These are phyloP conservation scores for Cocos nucifera DNA, from an alignment of 176 grass and related monocot species.

Conservation along the genomic window DNA sequence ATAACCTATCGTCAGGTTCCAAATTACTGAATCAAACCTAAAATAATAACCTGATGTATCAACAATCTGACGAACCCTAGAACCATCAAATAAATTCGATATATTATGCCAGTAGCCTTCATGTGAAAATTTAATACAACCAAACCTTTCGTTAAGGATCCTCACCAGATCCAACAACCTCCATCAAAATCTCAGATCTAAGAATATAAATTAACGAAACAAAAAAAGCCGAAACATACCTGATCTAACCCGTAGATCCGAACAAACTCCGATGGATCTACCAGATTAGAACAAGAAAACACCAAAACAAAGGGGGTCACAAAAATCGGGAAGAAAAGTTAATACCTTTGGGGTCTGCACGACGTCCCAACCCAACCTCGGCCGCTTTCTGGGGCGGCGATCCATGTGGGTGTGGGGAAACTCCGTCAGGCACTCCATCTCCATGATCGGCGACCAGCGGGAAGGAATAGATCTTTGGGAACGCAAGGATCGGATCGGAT, in stretches of 20 bases:
- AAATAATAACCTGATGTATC: too few species aligned
- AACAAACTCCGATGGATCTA: background rate
- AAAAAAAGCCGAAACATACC: background rate
- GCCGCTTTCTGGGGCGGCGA: slow-evolving; percentile 81
- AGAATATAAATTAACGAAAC: background rate
- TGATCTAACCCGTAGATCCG: background rate
- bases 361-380: slow-evolving; percentile 81
- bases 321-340: background rate
- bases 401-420: slow-evolving; percentile 64
- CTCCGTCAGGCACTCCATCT: slow-evolving; percentile 78
- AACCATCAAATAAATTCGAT: too few species aligned
- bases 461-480: too few species aligned
- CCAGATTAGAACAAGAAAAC: background rate
- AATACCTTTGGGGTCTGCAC: slow-evolving; percentile 15
- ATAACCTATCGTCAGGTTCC: too few species aligned
- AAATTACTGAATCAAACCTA: too few species aligned
- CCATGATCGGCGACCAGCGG: background rate
- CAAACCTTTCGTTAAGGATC: too few species aligned
- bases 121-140: too few species aligned
- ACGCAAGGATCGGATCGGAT: too few species aligned
- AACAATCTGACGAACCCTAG: too few species aligned
- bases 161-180: too few species aligned
- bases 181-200: background rate
- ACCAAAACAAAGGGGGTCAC: background rate
- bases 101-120: too few species aligned